Evolutionary conservation across 1,284 basidiomycete species (phyloP).

Genomic region (Calocybe gambosa): DNA sequence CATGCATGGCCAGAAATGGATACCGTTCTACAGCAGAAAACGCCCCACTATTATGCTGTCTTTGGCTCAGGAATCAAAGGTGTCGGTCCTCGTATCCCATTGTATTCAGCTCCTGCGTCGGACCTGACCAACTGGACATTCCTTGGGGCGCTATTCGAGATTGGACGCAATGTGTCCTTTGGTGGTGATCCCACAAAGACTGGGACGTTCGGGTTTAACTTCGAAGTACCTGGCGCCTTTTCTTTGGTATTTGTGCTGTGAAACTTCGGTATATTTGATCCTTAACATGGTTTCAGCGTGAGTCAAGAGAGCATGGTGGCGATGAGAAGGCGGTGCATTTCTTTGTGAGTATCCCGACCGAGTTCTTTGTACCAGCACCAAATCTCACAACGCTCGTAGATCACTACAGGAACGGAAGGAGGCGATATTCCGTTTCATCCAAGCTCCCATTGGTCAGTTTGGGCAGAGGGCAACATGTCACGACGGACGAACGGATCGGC

Average conservation of each 20-base stretch:
- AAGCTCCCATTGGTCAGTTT: slow-evolving; percentile 1
- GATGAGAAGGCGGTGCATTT: not conserved
- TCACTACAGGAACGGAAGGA: slow-evolving; percentile 2
- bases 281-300: not conserved
- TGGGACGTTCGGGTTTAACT: slow-evolving; percentile 3
- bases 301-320: not conserved
- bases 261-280: not conserved
- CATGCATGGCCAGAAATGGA: slow-evolving; percentile 5
- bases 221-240: slow-evolving; percentile 5
- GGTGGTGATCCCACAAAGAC: slow-evolving; percentile 3
- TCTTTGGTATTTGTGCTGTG: slow-evolving; percentile 1
- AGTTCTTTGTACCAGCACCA: not conserved
- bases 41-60: slow-evolving; percentile 3
- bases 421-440: slow-evolving; percentile 3
- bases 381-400: not conserved
- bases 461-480: slow-evolving; percentile 2
- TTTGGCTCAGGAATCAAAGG: slow-evolving; percentile 5
- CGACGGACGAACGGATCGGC: slow-evolving; percentile 4
- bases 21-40: not conserved
- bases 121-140: slow-evolving; percentile 6
- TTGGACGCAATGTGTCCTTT: slow-evolving; percentile 1
- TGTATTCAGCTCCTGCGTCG: slow-evolving; percentile 4
- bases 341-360: not conserved
- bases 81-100: slow-evolving; percentile 3
- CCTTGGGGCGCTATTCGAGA: slow-evolving; percentile 1